A percentile compares a stretch with the other conserved stretches of the same genome.
Evolutionary conservation across 1,284 basidiomycete genomes (phyloP).

Genomic region (Ceratobasidium sp.): DNA sequence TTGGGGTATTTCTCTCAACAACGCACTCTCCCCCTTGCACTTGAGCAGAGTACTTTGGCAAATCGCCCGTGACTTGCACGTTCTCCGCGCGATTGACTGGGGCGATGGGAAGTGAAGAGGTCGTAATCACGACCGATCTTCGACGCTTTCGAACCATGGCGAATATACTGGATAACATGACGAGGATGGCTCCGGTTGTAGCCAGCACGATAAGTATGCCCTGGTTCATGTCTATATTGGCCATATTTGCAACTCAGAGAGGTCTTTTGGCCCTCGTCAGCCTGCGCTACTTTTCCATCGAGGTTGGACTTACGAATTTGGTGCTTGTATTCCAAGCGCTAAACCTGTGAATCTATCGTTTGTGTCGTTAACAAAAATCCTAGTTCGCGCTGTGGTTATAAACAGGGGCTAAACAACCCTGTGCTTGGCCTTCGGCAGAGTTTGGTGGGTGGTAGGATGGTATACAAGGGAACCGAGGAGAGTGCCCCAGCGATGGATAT

Average conservation of each 20-base stretch:
- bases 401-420: too few relatives aligned
- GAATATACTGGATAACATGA: conserved; percentile 1
- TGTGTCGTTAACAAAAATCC: too few relatives aligned
- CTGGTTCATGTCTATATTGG: background rate
- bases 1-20: background rate
- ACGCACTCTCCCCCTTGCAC: background rate
- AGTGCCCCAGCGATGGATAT: too few relatives aligned
- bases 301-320: too few relatives aligned
- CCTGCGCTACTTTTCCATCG: too few relatives aligned
- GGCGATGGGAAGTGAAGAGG: background rate
- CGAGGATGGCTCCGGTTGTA: background rate
- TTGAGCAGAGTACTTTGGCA: conserved; percentile 28
- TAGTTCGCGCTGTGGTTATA: too few relatives aligned
- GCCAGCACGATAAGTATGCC: conserved; percentile 10
- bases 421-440: too few relatives aligned
- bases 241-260: background rate
- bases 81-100: background rate
- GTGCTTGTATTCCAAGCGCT: too few relatives aligned
- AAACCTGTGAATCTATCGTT: too few relatives aligned
- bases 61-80: background rate
- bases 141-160: conserved; percentile 11
- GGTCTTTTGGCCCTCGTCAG: too few relatives aligned
- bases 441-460: too few relatives aligned
- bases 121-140: background rate
- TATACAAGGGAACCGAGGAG: too few relatives aligned